These are phyloP conservation scores for Sphagnum tenellum DNA, from an alignment of 225 moss, liverwort and hornwort species.

Conservation along the genomic window DNA sequence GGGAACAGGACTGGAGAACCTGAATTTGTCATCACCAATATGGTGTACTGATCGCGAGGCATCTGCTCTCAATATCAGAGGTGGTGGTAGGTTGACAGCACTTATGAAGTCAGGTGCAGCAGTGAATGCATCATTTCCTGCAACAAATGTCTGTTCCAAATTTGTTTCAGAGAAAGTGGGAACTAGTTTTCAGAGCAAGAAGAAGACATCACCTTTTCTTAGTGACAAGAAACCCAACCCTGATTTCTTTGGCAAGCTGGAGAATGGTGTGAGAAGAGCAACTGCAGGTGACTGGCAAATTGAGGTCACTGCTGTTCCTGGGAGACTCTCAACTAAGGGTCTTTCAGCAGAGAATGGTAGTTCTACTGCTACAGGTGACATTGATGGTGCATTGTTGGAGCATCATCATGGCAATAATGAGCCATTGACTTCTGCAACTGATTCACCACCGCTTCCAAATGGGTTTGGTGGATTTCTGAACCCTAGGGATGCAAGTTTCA, in stretches of 20 bases:
- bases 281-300: slow-evolving; percentile 51
- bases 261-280: slow-evolving; percentile 21
- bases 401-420: slow-evolving; percentile 10
- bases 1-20: too few species aligned
- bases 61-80: slow-evolving; percentile 6
- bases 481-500: slow-evolving; percentile 14
- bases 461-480: slow-evolving; percentile 13
- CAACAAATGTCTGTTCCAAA: neutral
- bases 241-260: slow-evolving; percentile 62
- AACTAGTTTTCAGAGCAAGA: slow-evolving; percentile 14
- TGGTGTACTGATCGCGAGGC: slow-evolving; percentile 6
- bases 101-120: slow-evolving; percentile 17
- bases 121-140: slow-evolving; percentile 17
- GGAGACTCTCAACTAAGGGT: slow-evolving; percentile 9
- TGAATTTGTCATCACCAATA: slow-evolving; percentile 7
- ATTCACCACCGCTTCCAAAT: slow-evolving; percentile 12
- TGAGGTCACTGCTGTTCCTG: slow-evolving; percentile 29
- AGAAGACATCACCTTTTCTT: slow-evolving; percentile 19
- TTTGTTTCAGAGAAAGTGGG: slow-evolving; percentile 24
- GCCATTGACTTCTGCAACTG: slow-evolving; percentile 2
- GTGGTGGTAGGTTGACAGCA: slow-evolving; percentile 11
- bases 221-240: slow-evolving; percentile 59
- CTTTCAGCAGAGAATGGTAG: slow-evolving; percentile 14
- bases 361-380: slow-evolving; percentile 1
- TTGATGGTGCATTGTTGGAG: slow-evolving; percentile 24